phyloP scores from a whole-genome alignment of 306 rosid species.

The Senna siamea region DNA sequence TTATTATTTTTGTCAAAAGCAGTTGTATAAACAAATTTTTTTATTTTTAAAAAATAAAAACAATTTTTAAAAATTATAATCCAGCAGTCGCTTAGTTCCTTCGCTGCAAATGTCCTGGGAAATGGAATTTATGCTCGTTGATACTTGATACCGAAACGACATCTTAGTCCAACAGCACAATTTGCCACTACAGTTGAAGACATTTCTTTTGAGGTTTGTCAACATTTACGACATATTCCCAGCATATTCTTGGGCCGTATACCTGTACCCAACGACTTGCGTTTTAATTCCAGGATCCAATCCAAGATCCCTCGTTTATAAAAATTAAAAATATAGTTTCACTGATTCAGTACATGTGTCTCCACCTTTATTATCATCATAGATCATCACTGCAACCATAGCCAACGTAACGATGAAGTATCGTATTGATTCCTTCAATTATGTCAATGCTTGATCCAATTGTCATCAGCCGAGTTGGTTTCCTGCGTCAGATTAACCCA shows the following conservation, averaged over 20 bases:
- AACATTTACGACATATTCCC: not conserved
- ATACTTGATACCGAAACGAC: not conserved
- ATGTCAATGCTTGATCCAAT: not conserved
- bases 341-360: not conserved
- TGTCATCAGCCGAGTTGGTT: not conserved
- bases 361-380: not conserved
- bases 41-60: no score
- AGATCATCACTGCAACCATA: no score
- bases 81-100: no score
- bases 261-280: not conserved
- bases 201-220: no score
- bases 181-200: not conserved
- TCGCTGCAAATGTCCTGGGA: not conserved
- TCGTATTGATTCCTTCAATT: not conserved
- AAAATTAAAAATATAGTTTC: no score
- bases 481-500: conserved; percentile 30
- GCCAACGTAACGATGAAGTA: no score
- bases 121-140: not conserved
- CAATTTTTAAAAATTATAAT: no score
- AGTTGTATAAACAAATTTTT: no score
- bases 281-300: not conserved
- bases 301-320: conserved; percentile 4
- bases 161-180: not conserved
- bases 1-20: no score
- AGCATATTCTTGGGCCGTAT: conserved; percentile 38